Evolutionary conservation across 163 green algal species (phyloP).

Genomic region (Prototheca wickerhamii): DNA sequence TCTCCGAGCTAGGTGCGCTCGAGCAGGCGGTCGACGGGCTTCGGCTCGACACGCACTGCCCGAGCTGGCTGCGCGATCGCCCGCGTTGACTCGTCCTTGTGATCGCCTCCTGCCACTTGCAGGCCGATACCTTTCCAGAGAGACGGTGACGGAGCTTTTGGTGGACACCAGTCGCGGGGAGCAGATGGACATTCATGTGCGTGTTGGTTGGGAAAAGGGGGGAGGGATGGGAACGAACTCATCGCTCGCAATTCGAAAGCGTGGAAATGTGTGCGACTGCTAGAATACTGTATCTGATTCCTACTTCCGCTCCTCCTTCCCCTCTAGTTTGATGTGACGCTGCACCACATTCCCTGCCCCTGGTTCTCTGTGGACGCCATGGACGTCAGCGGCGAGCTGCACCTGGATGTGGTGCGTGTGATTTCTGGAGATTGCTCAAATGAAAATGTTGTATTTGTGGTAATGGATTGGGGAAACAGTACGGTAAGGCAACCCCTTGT

Average conservation of each 20-base stretch:
- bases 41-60: not conserved
- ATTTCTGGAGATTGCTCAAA: not conserved
- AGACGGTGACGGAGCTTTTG: conserved; percentile 64
- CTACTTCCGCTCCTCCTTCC: not conserved
- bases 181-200: conserved; percentile 78
- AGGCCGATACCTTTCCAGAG: conserved; percentile 64
- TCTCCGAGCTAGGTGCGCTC: conserved; percentile 76
- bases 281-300: no score
- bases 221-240: not conserved
- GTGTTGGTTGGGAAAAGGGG: conserved; percentile 9
- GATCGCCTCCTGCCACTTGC: no score
- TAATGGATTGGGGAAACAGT: no score
- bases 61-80: not conserved
- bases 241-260: not conserved
- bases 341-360: conserved; percentile 74
- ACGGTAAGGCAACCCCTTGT: not conserved
- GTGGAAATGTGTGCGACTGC: no score
- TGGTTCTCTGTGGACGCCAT: conserved; percentile 92
- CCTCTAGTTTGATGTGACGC: conserved; percentile 81
- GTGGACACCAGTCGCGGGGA: conserved; percentile 83
- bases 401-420: conserved; percentile 78
- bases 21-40: not conserved
- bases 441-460: not conserved
- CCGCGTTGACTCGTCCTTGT: no score
- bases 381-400: conserved; percentile 89